Evolutionary conservation across 2,329 filamentous ascomycete species (phyloP).

Genomic region (Ceratocystis variospora): DNA sequence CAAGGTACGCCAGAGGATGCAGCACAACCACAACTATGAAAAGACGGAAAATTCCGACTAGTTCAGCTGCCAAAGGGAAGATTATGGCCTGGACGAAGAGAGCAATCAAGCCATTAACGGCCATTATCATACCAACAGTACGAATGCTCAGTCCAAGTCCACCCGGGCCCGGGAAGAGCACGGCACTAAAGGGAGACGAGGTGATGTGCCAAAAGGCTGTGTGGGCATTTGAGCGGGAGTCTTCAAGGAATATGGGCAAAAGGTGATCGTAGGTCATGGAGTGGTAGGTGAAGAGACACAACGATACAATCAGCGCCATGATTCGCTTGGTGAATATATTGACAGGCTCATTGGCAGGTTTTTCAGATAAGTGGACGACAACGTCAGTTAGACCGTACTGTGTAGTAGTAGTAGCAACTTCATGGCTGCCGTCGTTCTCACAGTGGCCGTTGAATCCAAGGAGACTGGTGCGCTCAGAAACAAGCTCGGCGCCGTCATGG

Average conservation of each 20-base stretch:
- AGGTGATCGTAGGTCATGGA: constrained; percentile 91
- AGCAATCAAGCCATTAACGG: constrained; percentile 44
- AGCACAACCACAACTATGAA: constrained; percentile 45
- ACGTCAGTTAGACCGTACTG: not conserved
- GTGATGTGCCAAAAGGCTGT: constrained; percentile 24
- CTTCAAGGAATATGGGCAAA: constrained; percentile 84
- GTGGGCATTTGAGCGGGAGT: constrained; percentile 41
- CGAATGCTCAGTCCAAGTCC: constrained; percentile 50
- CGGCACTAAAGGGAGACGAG: constrained; percentile 20
- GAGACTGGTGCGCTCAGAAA: constrained; percentile 57
- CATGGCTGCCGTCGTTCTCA: constrained; percentile 33
- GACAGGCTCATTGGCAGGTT: constrained; percentile 21
- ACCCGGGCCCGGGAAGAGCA: constrained; percentile 33
- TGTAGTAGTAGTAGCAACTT: not conserved
- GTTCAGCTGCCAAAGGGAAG: constrained; percentile 46
- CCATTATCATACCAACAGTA: constrained; percentile 47
- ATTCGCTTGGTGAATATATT: constrained; percentile 19
- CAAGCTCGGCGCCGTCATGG: constrained; percentile 24
- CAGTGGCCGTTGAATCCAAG: constrained; percentile 39
- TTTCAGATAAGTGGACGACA: constrained; percentile 20
- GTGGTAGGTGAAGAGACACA: constrained; percentile 87
- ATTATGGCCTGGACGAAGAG: constrained; percentile 46
- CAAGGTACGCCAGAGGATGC: constrained; percentile 47
- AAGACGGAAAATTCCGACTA: constrained; percentile 44
- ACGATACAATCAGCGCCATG: constrained; percentile 50